phyloP scores from a whole-genome alignment of 441 rosid genomes.

The Viola pubescens region DNA sequence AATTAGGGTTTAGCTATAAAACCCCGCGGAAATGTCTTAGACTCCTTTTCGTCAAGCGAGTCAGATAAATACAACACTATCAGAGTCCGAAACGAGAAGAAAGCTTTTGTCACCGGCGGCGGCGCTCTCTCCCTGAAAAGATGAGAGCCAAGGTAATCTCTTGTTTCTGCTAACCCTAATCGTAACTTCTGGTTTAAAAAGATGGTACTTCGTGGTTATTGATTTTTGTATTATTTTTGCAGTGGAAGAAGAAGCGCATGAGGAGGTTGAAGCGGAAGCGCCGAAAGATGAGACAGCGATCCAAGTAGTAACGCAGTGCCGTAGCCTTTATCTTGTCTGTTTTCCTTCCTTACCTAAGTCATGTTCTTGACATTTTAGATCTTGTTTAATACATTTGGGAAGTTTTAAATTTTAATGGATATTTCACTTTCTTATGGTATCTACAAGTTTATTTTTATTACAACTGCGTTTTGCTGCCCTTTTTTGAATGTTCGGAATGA shows the following conservation, averaged over 20 bases:
- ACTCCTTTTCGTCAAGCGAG: not conserved
- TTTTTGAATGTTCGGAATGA: too few species aligned
- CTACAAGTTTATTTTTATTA: too few species aligned
- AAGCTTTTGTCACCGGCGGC: not conserved
- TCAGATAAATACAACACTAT: not conserved
- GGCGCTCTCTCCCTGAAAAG: not conserved
- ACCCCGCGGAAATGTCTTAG: not conserved
- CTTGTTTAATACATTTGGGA: too few species aligned
- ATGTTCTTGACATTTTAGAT: too few species aligned
- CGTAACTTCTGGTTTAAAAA: not conserved
- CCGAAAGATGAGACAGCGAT: slow-evolving; percentile 42
- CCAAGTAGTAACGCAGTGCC: slow-evolving; percentile 19
- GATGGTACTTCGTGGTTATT: not conserved
- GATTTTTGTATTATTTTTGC: not conserved
- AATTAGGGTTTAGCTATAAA: not conserved
- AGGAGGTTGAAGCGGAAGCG: slow-evolving; percentile 41
- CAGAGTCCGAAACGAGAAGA: not conserved
- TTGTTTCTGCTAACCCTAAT: not conserved
- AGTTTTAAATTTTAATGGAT: too few species aligned
- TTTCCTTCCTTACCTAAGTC: too few species aligned
- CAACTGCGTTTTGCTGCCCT: too few species aligned
- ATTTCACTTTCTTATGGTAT: too few species aligned
- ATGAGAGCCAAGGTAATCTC: slow-evolving; percentile 4
- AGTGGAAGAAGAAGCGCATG: slow-evolving; percentile 46
- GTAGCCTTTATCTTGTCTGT: too few species aligned